A percentile compares a stretch with the other conserved stretches of the same genome.
phyloP scores from a whole-genome alignment of 2,329 filamentous ascomycete species.

The Acarospora socialis region DNA sequence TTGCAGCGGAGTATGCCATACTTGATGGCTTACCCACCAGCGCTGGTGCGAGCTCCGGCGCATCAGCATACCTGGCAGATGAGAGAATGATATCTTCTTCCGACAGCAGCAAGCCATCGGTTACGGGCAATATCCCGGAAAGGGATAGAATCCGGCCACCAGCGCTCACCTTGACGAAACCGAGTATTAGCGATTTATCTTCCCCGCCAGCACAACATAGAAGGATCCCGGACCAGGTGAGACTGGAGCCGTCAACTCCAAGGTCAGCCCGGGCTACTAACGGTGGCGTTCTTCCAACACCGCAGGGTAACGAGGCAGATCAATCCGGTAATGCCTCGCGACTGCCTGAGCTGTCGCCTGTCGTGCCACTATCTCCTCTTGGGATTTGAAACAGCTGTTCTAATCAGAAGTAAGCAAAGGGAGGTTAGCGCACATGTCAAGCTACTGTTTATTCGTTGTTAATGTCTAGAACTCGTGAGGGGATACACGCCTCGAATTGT shows the following conservation, averaged over 20 bases:
- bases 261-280: constrained; percentile 6
- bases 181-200: background rate
- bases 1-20: constrained; percentile 38
- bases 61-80: constrained; percentile 24
- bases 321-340: constrained; percentile 22
- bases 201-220: constrained; percentile 1
- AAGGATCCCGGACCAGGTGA: constrained; percentile 2
- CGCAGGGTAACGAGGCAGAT: constrained; percentile 13
- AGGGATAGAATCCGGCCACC: constrained; percentile 10
- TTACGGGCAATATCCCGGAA: constrained; percentile 15
- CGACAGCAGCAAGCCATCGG: constrained; percentile 44
- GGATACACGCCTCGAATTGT: no score
- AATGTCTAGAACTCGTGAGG: no score
- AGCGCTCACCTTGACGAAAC: constrained; percentile 1
- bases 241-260: constrained; percentile 11
- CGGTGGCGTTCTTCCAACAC: constrained; percentile 15
- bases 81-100: constrained; percentile 50
- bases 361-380: constrained; percentile 31
- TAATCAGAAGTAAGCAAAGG: no score
- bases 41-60: constrained; percentile 8
- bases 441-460: no score
- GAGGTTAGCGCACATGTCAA: no score
- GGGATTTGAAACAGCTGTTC: constrained; percentile 23
- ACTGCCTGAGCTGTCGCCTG: constrained; percentile 32
- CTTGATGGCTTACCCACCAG: constrained; percentile 17